phyloP scores from a whole-genome alignment of 2,329 filamentous ascomycete genomes.

The Phaeosphaeria sp. region DNA sequence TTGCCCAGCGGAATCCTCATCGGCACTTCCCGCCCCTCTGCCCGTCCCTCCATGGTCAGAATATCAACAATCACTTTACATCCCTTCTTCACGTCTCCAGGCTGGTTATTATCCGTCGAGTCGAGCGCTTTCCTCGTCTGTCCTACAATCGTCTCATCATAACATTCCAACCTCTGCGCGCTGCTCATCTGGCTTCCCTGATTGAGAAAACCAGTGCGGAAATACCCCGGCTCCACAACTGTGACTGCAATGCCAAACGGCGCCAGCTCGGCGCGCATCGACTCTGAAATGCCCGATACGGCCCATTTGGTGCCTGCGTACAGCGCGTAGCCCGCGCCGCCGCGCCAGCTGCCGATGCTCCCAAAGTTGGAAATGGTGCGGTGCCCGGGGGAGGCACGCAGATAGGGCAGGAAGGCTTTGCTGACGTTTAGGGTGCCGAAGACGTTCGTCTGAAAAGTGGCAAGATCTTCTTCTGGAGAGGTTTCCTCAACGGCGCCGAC shows the following conservation, averaged over 20 bases:
- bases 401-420: conserved; percentile 56
- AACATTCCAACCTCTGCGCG: conserved; percentile 30
- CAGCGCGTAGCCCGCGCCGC: conserved; percentile 49
- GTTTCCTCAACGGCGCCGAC: conserved; percentile 55
- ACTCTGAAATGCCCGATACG: conserved; percentile 52
- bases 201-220: conserved; percentile 57
- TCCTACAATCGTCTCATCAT: conserved; percentile 46
- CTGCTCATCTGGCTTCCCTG: conserved; percentile 23
- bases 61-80: conserved; percentile 61
- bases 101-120: conserved; percentile 56
- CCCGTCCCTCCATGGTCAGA: conserved; percentile 59
- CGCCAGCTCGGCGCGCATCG: conserved; percentile 52
- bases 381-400: conserved; percentile 51
- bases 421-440: conserved; percentile 59
- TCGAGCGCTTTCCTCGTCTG: conserved; percentile 41
- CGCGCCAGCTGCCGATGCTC: conserved; percentile 53
- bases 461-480: conserved; percentile 51
- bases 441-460: conserved; percentile 61
- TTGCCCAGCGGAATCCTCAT: conserved; percentile 61
- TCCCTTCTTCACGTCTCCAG: conserved; percentile 63
- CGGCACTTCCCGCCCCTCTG: conserved; percentile 59
- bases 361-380: conserved; percentile 54
- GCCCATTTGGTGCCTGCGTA: conserved; percentile 58
- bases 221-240: conserved; percentile 59
- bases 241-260: conserved; percentile 54